Base-by-base conservation (phyloP, 164 flowering plant genomes). In the Kingdonia uniflora region DNA sequence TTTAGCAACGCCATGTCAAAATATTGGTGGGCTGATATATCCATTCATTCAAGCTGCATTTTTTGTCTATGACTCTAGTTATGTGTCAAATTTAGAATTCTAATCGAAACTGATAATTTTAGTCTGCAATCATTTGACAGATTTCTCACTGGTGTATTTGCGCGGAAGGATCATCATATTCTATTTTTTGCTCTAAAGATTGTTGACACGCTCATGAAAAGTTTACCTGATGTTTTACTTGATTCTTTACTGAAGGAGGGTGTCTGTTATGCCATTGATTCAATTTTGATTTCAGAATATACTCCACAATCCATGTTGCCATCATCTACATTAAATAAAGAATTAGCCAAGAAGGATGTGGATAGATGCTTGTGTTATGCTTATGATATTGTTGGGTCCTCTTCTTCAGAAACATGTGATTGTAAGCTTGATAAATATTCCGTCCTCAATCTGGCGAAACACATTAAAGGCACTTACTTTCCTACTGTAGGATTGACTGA, bases 201-300 rank as follows among this genome's bases (percentile, higher is more conserved):
- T 63, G 67, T 74, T 44, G 80, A 86, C 51, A 62, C 69, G 17
- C 35, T 80, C 47, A 71, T 94, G 64, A 74, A 75, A 57, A 81
- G 81, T 65, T 77, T 64, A 59, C 68, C 83, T 25, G 79, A 78
- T 68, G 40, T 52, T 49, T 77, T 74, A 68, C 54, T 77, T 62
- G 65, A 64, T 19, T 69, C 91, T 54, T 89, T 94, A 58, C 51
- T 78, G 0, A 94, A 87, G 67, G 99, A 89, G 70, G 99, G 99
- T 64, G 90, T 87, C 58, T 66, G 82, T 58, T 84, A 77, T 69
- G 79, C 96, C 39, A 66, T 94, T 54, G 79, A 83, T 65, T 77
- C 80, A 26, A 80, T 89, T 54, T 54, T 80, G 38, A 52, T 60
- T 6, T 76, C 80, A 15, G 77, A 77, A 54, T 23, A 23, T 0